Conservation (phyloP, 176 grass and related monocot genomes). For the Carex littledalei region DNA sequence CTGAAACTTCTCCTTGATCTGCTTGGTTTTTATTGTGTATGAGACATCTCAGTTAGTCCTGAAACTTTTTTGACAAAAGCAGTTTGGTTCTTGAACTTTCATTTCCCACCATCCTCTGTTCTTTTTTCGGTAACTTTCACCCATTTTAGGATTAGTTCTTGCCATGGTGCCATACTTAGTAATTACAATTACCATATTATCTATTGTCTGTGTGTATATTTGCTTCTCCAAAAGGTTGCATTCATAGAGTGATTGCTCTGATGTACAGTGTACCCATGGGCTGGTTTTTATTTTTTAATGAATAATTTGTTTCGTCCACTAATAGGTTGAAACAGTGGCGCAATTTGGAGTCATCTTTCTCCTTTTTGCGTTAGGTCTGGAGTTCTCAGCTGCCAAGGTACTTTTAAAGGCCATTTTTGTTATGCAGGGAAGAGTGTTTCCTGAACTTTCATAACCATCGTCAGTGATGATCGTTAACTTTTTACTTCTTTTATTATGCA, state of each 20-base stretch:
- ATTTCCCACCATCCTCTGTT: background rate
- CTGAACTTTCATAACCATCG: background rate
- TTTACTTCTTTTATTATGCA: conserved; percentile 21
- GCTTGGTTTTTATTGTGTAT: background rate
- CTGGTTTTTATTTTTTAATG: background rate
- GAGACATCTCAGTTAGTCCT: too few relatives aligned
- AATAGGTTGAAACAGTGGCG: conserved; percentile 97
- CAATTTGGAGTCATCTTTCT: conserved; percentile 99
- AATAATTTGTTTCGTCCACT: background rate
- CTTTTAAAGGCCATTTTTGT: background rate
- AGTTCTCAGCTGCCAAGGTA: conserved; percentile 95
- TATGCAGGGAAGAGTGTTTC: background rate
- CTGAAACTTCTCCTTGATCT: background rate
- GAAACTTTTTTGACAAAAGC: background rate
- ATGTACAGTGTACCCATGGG: background rate
- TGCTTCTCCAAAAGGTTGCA: background rate
- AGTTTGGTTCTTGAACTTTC: background rate
- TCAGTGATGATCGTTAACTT: background rate
- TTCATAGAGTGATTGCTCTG: background rate
- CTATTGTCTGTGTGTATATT: background rate
- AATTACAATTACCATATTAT: background rate
- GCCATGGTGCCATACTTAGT: background rate
- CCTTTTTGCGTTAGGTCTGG: conserved; percentile 91
- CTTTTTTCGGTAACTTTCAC: background rate
- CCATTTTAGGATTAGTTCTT: background rate